Conservation (phyloP, 106 monocot genomes). For the Chionographis japonica region DNA sequence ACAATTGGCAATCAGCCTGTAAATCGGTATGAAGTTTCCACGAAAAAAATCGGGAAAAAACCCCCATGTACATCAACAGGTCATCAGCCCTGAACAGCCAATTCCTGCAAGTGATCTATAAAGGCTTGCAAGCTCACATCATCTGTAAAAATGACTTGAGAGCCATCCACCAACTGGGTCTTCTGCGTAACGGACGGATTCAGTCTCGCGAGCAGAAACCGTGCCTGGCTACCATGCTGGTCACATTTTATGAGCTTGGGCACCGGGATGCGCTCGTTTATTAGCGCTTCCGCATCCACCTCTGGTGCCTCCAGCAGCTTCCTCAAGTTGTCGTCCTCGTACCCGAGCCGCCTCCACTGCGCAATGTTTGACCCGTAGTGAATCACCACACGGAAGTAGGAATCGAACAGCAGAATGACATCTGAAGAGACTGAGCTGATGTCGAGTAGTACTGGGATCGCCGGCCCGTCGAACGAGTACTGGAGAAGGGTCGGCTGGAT, state of each 20-base stretch:
- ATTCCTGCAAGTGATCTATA: slow-evolving; percentile 82
- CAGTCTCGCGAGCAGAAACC: slow-evolving; percentile 80
- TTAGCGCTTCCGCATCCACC: slow-evolving; percentile 56
- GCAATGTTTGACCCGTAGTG: slow-evolving; percentile 88
- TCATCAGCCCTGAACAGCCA: slow-evolving; percentile 76
- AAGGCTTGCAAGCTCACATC: slow-evolving; percentile 92
- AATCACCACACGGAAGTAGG: slow-evolving; percentile 82
- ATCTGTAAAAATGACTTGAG: slow-evolving; percentile 79
- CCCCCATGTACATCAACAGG: neutral
- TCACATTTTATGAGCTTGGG: slow-evolving; percentile 87
- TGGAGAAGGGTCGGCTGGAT: slow-evolving; percentile 92
- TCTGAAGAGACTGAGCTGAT: slow-evolving; percentile 71
- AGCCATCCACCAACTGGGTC: slow-evolving; percentile 40
- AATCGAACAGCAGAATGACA: slow-evolving; percentile 88
- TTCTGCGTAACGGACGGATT: slow-evolving; percentile 91
- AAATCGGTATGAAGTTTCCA: too few relatives aligned
- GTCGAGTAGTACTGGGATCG: slow-evolving; percentile 81
- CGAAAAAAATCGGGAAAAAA: too few relatives aligned
- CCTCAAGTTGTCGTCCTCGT: slow-evolving; percentile 64
- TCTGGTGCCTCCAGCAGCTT: slow-evolving; percentile 85
- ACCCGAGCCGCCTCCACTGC: slow-evolving; percentile 74
- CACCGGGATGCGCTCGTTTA: slow-evolving; percentile 62
- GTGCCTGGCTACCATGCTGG: slow-evolving; percentile 92
- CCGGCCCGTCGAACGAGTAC: slow-evolving; percentile 93
- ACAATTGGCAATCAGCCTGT: too few relatives aligned